Conservation (phyloP, 192 early-diverging fungal species). For the Spinellus fusiger region DNA sequence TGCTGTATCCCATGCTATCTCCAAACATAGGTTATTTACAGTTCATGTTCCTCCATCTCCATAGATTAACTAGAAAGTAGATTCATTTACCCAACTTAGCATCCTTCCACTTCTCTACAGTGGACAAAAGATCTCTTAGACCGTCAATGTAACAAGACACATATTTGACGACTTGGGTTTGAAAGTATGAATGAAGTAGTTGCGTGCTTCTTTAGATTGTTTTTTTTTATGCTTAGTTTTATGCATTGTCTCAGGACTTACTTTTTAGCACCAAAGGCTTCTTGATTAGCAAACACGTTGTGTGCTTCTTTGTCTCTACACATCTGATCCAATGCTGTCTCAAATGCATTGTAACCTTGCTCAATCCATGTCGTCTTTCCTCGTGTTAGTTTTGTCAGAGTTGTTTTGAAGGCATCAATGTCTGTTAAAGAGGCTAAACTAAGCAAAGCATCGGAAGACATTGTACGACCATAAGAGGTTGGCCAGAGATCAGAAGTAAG, state of each 20-base stretch:
- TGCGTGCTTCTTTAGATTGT: slow-evolving; percentile 1
- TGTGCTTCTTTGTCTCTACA: slow-evolving; percentile 12
- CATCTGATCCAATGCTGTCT: background rate
- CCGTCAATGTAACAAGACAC: background rate
- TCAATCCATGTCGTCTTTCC: slow-evolving; percentile 4
- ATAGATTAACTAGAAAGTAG: background rate
- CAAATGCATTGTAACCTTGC: slow-evolving; percentile 16
- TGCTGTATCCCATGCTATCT: slow-evolving; percentile 4
- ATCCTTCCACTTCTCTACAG: slow-evolving; percentile 2
- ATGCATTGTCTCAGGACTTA: background rate
- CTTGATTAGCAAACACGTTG: background rate
- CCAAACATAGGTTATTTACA: background rate
- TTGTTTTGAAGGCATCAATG: slow-evolving; percentile 21
- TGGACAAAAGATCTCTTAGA: background rate
- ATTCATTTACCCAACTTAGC: background rate
- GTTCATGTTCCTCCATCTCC: background rate
- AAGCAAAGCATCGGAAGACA: background rate
- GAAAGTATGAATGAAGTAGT: slow-evolving; percentile 2
- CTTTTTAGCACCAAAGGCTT: slow-evolving; percentile 2
- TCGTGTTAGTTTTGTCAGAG: slow-evolving; percentile 1
- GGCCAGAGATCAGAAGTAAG: slow-evolving; percentile 25
- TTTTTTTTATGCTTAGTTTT: background rate
- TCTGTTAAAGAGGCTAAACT: slow-evolving; percentile 14
- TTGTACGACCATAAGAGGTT: background rate
- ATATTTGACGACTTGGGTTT: background rate